phyloP scores from a whole-genome alignment of 192 early-diverging fungal genomes.

The Tieghemiomyces parasiticus region DNA sequence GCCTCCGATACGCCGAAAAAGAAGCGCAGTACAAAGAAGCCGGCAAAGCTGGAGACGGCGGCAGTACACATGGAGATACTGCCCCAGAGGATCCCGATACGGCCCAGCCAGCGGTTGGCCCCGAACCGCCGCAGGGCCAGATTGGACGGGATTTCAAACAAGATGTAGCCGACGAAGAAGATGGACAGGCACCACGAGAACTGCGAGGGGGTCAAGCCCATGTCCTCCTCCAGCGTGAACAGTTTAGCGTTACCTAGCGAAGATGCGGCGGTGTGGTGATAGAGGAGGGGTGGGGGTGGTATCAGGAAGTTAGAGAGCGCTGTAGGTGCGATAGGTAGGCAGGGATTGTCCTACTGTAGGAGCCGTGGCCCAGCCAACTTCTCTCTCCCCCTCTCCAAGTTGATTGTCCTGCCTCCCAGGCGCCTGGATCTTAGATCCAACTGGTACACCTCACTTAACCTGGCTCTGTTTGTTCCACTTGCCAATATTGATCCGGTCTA shows the following conservation, averaged over 20 bases:
- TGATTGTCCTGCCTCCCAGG: not conserved
- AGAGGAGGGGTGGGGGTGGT: too few species aligned
- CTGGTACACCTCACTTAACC: too few species aligned
- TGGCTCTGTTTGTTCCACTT: too few species aligned
- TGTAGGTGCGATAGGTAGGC: too few species aligned
- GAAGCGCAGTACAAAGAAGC: constrained; percentile 12
- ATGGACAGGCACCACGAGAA: constrained; percentile 29
- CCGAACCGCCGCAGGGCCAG: constrained; percentile 45
- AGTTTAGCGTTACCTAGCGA: constrained; percentile 40
- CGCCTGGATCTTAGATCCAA: too few species aligned
- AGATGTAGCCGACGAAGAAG: constrained; percentile 41
- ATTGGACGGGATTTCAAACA: constrained; percentile 72
- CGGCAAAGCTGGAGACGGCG: constrained; percentile 30
- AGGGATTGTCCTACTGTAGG: too few species aligned
- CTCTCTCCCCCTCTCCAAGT: too few species aligned
- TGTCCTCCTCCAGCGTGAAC: constrained; percentile 23
- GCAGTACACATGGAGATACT: constrained; percentile 45
- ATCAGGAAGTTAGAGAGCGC: too few species aligned
- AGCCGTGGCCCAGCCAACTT: too few species aligned
- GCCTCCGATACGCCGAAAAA: constrained; percentile 10
- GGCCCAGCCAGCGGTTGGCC: constrained; percentile 41
- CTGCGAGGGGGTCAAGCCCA: constrained; percentile 22
- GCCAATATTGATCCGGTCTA: constrained; percentile 54
- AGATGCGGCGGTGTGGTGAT: too few species aligned
- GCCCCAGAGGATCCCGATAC: constrained; percentile 57